These are phyloP conservation scores for Salix caprea DNA, from an alignment of 345 rosid species.

Conservation along the genomic window DNA sequence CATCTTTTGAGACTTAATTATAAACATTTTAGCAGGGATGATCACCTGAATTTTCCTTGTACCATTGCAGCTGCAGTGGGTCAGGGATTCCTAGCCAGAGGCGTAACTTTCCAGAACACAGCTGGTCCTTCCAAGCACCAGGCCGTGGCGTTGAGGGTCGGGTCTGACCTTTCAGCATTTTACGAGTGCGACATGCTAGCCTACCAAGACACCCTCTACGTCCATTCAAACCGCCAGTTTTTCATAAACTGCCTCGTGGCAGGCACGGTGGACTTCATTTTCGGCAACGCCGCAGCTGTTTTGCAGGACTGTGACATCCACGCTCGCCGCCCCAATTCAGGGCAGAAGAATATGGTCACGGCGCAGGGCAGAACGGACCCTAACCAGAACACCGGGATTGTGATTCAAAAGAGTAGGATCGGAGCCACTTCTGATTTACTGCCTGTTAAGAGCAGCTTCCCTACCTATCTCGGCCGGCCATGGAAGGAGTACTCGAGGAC, in stretches of 20 bases:
- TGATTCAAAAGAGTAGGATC: slow-evolving; percentile 75
- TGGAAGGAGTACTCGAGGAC: slow-evolving; percentile 93
- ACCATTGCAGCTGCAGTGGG: slow-evolving; percentile 68
- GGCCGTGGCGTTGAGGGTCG: slow-evolving; percentile 74
- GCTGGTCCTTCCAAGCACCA: slow-evolving; percentile 80
- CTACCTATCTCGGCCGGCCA: slow-evolving; percentile 81
- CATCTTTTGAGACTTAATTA: no score
- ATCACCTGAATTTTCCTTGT: background rate
- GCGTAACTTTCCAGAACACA: slow-evolving; percentile 72
- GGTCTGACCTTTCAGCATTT: slow-evolving; percentile 72
- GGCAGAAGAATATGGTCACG: slow-evolving; percentile 94
- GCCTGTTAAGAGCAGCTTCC: slow-evolving; percentile 46
- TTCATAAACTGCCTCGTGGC: slow-evolving; percentile 54
- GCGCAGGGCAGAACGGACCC: slow-evolving; percentile 89
- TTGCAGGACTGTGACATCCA: slow-evolving; percentile 82
- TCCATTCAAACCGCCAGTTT: slow-evolving; percentile 67
- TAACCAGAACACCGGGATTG: slow-evolving; percentile 90
- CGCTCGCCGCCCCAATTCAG: slow-evolving; percentile 71
- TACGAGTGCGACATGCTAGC: slow-evolving; percentile 73
- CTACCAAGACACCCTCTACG: slow-evolving; percentile 76
- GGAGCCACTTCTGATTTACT: slow-evolving; percentile 68
- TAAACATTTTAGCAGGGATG: background rate
- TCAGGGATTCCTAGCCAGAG: slow-evolving; percentile 61
- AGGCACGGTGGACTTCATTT: slow-evolving; percentile 87
- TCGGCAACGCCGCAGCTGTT: slow-evolving; percentile 61